These are phyloP conservation scores for Hyaloscypha hepaticicola DNA, from an alignment of 495 filamentous ascomycete species.

Conservation along the genomic window DNA sequence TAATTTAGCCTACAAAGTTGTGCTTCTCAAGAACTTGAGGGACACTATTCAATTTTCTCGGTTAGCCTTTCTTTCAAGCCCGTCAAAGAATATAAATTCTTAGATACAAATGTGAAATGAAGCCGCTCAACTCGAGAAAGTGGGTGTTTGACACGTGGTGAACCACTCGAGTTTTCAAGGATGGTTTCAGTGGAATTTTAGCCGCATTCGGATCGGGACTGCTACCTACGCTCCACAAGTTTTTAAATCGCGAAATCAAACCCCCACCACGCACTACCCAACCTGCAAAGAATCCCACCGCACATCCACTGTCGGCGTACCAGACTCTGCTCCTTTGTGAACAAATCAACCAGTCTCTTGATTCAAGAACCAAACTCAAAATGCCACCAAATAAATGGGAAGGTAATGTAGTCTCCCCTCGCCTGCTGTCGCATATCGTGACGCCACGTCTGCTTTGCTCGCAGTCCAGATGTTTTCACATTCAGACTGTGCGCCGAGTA, in stretches of 20 bases:
- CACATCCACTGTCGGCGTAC: background rate
- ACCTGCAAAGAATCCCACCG: background rate
- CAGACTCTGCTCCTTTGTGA: background rate
- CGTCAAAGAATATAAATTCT: background rate
- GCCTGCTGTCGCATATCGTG: background rate
- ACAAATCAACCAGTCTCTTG: background rate
- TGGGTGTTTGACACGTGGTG: background rate
- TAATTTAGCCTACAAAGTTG: background rate
- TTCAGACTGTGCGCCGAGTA: background rate
- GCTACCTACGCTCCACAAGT: slow-evolving; percentile 11
- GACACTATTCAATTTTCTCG: background rate
- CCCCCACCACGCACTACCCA: background rate
- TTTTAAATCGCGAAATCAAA: slow-evolving; percentile 5
- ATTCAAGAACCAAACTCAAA: slow-evolving; percentile 9
- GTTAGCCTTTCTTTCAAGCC: background rate
- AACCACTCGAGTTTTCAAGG: background rate
- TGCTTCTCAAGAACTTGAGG: background rate
- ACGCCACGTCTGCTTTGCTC: background rate
- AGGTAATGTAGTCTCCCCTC: background rate
- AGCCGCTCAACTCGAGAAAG: background rate
- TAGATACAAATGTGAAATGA: background rate
- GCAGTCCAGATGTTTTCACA: background rate
- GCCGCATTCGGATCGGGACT: background rate
- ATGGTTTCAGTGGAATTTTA: background rate
- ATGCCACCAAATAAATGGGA: slow-evolving; percentile 33